Evolutionary conservation across 139 green algal species (phyloP).

Genomic region (Tetratostichococcus sp.): DNA sequence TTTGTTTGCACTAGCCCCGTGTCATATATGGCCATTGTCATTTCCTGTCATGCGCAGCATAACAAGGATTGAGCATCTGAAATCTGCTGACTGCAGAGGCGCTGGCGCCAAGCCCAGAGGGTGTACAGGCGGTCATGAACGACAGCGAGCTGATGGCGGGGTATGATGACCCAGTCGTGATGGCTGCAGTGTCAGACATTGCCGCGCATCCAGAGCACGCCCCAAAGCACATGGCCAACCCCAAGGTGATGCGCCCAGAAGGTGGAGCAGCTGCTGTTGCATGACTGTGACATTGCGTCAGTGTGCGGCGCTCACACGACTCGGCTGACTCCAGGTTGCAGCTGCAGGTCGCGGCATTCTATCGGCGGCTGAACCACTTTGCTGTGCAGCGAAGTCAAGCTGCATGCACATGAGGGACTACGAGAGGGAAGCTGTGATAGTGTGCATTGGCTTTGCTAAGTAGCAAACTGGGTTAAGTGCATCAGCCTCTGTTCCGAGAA

Average conservation of each 20-base stretch:
- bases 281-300: too few species aligned
- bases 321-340: too few species aligned
- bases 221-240: not conserved
- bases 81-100: not conserved
- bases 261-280: too few species aligned
- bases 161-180: not conserved
- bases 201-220: not conserved
- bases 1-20: too few species aligned
- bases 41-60: too few species aligned
- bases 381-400: not conserved
- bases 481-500: too few species aligned
- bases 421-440: too few species aligned
- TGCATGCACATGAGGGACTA: not conserved
- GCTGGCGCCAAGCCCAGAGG: not conserved
- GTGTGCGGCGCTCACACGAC: too few species aligned
- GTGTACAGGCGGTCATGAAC: not conserved
- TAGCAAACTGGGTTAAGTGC: too few species aligned
- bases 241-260: not conserved
- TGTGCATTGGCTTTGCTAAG: too few species aligned
- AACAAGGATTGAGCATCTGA: too few species aligned
- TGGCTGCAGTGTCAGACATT: not conserved
- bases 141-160: not conserved
- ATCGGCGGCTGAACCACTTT: not conserved
- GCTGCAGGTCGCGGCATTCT: not conserved
- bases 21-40: too few species aligned